Percentiles rank a stretch among this genome's conserved stretches.
Evolutionary conservation across 1,284 basidiomycete genomes (phyloP).

Genomic region (Naganishia albida): DNA sequence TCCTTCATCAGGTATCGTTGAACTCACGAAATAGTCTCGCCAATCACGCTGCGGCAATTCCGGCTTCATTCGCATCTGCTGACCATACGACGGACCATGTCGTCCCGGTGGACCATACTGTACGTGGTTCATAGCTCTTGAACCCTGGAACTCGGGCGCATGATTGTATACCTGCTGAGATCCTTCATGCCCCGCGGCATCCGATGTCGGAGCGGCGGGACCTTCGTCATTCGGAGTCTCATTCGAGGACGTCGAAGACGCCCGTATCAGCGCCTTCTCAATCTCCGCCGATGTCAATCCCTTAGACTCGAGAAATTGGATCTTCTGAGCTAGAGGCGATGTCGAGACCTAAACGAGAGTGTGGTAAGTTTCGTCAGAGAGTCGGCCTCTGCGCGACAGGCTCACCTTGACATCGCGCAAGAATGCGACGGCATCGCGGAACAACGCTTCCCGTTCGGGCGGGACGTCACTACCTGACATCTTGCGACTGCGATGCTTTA

Average conservation of each 20-base stretch:
- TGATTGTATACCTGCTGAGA: slow-evolving; percentile 46
- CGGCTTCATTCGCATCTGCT: slow-evolving; percentile 38
- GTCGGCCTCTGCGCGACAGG: neutral
- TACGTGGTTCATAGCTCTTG: slow-evolving; percentile 33
- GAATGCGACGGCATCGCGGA: slow-evolving; percentile 78
- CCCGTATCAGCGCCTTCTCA: slow-evolving; percentile 69
- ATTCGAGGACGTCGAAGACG: slow-evolving; percentile 30
- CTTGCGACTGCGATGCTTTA: neutral
- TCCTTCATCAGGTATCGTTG: no score
- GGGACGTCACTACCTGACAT: slow-evolving; percentile 14
- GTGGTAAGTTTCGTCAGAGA: neutral
- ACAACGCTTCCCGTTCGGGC: slow-evolving; percentile 46
- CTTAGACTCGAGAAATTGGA: slow-evolving; percentile 93
- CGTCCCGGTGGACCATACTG: slow-evolving; percentile 54
- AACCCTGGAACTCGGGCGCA: slow-evolving; percentile 42
- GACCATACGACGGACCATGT: slow-evolving; percentile 38
- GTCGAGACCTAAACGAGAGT: slow-evolving; percentile 53
- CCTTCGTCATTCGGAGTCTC: slow-evolving; percentile 27
- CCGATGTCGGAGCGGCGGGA: slow-evolving; percentile 45
- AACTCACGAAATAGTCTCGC: slow-evolving; percentile 88
- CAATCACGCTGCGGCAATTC: slow-evolving; percentile 69
- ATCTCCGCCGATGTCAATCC: slow-evolving; percentile 83
- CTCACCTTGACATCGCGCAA: slow-evolving; percentile 62
- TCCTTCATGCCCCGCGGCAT: slow-evolving; percentile 36
- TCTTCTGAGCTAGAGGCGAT: slow-evolving; percentile 77